Evolutionary conservation across 768 basidiomycete species (phyloP), one percentile per base, ranked within the genome.

Genomic region (Dictyophora rubrovolvata): DNA sequence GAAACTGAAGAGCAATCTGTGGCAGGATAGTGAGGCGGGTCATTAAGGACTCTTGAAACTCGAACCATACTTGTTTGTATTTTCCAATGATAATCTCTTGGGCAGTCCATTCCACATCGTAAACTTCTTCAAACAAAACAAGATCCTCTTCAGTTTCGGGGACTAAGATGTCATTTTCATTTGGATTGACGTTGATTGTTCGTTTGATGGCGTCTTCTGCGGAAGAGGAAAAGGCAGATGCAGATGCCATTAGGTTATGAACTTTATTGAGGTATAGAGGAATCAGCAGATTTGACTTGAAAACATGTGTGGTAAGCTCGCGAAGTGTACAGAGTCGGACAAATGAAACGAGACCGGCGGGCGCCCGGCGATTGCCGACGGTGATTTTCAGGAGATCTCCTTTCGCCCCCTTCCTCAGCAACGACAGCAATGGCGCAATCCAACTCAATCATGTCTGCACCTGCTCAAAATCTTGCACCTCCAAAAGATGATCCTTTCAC

Each of bases 1-100:
- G 95, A 65, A 98, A 97, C 70, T 98, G 96, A 11, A 99, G 78
- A 0, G 91, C 91, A 53, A 93, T 81, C 87, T 93, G 65, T 22
- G 36, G 14, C 17, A 36, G 48, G 28, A 20, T 21, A 53, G 28
- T 14, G 35, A 64, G 34, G 50, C 9, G 23, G n/a, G 18, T 33
- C 14, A 53, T 23, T 33, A 28, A 54, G 21, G 47, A 42, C 11
- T n/a, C n/a, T 28, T 20, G 7, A 53, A 18, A 28, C 35, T 50
- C 28, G 21, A 50, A 16, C 49, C 82, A 59, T 61, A 92, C 91
- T 65, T 87, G 77, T 70, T 85, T 85, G 72, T 83, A 92, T 61
- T 79, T 76, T 1, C 83, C 82, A 18, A 73, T 69, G 21, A 77
- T 59, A 60, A 94, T 84, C 65, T 83, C 77, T 17, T 75, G 65